These are phyloP conservation scores for Trypanosoma melophagium DNA, from an alignment of 208 protist species.

Conservation along the genomic window DNA sequence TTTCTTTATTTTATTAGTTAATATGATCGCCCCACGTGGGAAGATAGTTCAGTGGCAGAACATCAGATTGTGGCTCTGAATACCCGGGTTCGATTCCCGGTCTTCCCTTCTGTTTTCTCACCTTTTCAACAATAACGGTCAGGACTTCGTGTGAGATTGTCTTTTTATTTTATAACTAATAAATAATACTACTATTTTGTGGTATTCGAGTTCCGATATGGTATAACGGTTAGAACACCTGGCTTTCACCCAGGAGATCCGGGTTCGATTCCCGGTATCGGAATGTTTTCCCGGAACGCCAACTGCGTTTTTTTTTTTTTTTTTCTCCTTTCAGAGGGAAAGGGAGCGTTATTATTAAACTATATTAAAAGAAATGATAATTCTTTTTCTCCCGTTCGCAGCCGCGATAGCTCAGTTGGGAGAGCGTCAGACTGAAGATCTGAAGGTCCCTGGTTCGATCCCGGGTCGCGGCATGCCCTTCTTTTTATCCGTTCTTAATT, in stretches of 20 bases:
- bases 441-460: too few species aligned
- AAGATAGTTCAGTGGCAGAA: conserved; percentile 43
- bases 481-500: too few species aligned
- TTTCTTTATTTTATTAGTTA: too few species aligned
- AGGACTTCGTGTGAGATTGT: too few species aligned
- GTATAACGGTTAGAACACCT: neutral
- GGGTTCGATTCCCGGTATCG: conserved; percentile 17
- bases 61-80: conserved; percentile 42
- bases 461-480: too few species aligned
- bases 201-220: neutral
- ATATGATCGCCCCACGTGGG: too few species aligned
- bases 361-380: too few species aligned
- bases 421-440: too few species aligned
- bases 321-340: neutral
- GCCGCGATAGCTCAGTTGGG: too few species aligned
- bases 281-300: neutral
- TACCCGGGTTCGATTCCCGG: conserved; percentile 65
- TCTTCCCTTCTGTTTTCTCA: conserved; percentile 20
- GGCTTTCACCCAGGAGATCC: conserved; percentile 5
- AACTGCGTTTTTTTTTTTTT: conserved; percentile 4
- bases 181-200: too few species aligned
- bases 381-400: too few species aligned
- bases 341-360: neutral
- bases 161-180: neutral
- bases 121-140: neutral